A percentile compares a stretch with the other conserved stretches of the same genome.
phyloP scores from a whole-genome alignment of 169 alveolate genomes.

The Eimeria sp. region DNA sequence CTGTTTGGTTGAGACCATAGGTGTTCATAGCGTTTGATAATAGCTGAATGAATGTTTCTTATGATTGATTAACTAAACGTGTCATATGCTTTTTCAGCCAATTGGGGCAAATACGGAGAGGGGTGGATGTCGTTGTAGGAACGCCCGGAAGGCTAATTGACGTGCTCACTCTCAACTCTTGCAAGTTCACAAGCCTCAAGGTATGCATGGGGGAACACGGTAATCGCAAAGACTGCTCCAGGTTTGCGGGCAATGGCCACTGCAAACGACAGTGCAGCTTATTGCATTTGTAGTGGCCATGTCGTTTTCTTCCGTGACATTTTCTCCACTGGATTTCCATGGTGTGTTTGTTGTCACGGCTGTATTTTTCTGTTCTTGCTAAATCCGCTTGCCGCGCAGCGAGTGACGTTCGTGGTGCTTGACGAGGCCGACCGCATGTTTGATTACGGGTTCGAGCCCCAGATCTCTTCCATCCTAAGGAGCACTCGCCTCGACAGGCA shows the following conservation, averaged over 20 bases:
- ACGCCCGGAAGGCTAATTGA: slow-evolving; percentile 84
- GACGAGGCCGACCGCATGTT: slow-evolving; percentile 86
- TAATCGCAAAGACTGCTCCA: not conserved
- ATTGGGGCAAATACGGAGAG: slow-evolving; percentile 80
- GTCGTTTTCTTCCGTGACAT: not conserved
- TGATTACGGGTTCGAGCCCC: slow-evolving; percentile 94
- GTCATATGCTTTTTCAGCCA: slow-evolving; percentile 69
- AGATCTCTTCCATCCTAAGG: slow-evolving; percentile 95
- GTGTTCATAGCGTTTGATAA: not conserved
- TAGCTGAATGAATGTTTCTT: not conserved
- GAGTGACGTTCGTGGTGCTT: slow-evolving; percentile 91
- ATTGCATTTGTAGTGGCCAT: not conserved
- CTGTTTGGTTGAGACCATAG: not conserved
- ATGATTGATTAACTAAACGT: not conserved
- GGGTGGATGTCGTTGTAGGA: slow-evolving; percentile 82
- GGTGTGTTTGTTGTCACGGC: not conserved
- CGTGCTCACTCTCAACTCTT: slow-evolving; percentile 77
- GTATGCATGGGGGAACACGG: not conserved
- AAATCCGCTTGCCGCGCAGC: slow-evolving; percentile 93
- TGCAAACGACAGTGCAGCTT: not conserved
- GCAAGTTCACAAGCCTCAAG: slow-evolving; percentile 72
- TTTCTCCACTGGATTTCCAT: not conserved
- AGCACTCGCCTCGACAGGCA: slow-evolving; percentile 90
- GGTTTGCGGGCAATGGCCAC: not conserved
- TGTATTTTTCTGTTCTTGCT: not conserved